Evolutionary conservation across 2,329 filamentous ascomycete genomes (phyloP).

Genomic region (Apiospora saccharicola): DNA sequence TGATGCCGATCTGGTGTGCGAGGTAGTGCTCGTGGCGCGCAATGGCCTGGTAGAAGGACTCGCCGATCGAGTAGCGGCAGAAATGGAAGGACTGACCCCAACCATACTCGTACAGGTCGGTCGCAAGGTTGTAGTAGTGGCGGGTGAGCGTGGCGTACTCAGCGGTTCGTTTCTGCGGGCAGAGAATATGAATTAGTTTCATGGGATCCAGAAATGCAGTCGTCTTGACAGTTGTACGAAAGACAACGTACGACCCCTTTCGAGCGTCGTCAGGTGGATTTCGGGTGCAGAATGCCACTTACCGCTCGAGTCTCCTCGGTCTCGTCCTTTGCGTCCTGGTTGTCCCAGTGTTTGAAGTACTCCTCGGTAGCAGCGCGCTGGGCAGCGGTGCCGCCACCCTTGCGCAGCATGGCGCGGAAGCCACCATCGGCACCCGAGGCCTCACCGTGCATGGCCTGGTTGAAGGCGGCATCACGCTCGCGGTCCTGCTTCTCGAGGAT

Average conservation of each 20-base stretch:
- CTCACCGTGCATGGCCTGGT: slow-evolving; percentile 82
- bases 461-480: slow-evolving; percentile 86
- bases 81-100: slow-evolving; percentile 99
- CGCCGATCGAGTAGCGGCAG: slow-evolving; percentile 87
- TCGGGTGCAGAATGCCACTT: slow-evolving; percentile 41
- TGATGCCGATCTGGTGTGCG: slow-evolving; percentile 85
- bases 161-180: slow-evolving; percentile 72
- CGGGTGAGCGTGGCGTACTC: slow-evolving; percentile 94
- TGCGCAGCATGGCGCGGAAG: slow-evolving; percentile 83
- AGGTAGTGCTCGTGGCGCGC: slow-evolving; percentile 98
- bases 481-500: slow-evolving; percentile 83
- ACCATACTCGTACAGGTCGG: slow-evolving; percentile 94
- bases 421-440: slow-evolving; percentile 76
- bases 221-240: background rate
- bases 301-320: slow-evolving; percentile 84
- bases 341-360: slow-evolving; percentile 97
- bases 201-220: background rate
- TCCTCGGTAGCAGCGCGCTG: slow-evolving; percentile 86
- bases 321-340: slow-evolving; percentile 80
- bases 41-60: slow-evolving; percentile 90
- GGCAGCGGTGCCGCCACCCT: slow-evolving; percentile 68
- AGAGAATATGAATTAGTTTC: slow-evolving; percentile 28
- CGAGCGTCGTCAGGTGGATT: background rate
- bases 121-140: slow-evolving; percentile 99
- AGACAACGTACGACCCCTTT: background rate